These are phyloP conservation scores for Citrus reticulata DNA, from an alignment of 345 rosid genomes.

Conservation along the genomic window DNA sequence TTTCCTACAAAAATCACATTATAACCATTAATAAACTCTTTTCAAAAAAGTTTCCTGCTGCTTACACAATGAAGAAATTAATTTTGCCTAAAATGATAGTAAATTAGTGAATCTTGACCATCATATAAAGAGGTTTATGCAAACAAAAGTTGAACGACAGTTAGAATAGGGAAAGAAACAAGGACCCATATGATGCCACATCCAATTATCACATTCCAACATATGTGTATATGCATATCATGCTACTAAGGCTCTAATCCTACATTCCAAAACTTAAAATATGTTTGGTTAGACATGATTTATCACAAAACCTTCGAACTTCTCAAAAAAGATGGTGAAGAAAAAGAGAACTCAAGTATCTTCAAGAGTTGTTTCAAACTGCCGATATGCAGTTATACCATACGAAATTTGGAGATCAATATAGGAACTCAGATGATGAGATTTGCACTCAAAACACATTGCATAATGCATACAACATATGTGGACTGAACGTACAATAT, in stretches of 20 bases:
- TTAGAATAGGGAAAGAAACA: not conserved
- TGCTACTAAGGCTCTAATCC: not conserved
- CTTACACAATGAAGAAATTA: not conserved
- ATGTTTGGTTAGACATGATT: not conserved
- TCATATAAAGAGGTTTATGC: not conserved
- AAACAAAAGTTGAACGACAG: not conserved
- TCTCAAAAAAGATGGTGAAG: not conserved
- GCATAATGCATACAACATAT: not conserved
- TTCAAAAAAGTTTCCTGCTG: not conserved
- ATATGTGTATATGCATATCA: not conserved
- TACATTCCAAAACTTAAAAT: not conserved
- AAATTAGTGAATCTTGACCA: not conserved
- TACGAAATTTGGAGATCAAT: not conserved
- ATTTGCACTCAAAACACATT: not conserved
- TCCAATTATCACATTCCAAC: not conserved
- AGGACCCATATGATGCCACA: not conserved
- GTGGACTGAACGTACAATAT: not conserved
- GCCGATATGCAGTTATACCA: too few species aligned
- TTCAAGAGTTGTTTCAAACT: not conserved
- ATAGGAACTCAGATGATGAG: not conserved
- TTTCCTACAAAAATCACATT: conserved; percentile 35
- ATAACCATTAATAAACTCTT: not conserved
- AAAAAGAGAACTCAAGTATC: not conserved
- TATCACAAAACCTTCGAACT: not conserved
- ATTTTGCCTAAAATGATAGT: not conserved